Conservation (phyloP, 1,284 basidiomycete species). For the Trametes sp. region DNA sequence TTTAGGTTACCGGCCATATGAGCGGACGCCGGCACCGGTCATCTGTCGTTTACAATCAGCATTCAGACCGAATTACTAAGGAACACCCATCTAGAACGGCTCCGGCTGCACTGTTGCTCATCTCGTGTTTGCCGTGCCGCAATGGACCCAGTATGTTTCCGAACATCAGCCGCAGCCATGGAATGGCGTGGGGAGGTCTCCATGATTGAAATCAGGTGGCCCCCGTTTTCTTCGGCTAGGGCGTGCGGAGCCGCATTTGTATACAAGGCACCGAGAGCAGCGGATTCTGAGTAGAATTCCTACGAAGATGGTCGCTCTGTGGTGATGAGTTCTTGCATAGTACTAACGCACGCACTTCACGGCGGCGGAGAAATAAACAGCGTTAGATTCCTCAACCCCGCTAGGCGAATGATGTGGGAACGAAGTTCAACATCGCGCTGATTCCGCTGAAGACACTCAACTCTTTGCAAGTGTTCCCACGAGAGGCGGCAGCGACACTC, state of each 20-base stretch:
- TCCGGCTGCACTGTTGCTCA: background rate
- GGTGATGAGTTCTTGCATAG: background rate
- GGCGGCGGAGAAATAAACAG: background rate
- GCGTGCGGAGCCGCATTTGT: constrained; percentile 24
- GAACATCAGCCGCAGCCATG: constrained; percentile 35
- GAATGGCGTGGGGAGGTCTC: constrained; percentile 1
- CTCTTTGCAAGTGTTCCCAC: background rate
- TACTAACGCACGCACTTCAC: background rate
- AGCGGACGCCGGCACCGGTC: background rate
- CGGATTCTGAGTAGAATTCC: background rate
- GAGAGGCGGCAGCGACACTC: background rate
- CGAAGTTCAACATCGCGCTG: background rate
- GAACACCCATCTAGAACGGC: background rate
- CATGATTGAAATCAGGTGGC: constrained; percentile 19
- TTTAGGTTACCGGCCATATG: background rate
- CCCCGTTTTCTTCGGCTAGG: constrained; percentile 13
- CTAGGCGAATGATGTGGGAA: background rate
- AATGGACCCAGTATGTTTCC: constrained; percentile 33
- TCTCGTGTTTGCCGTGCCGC: constrained; percentile 25
- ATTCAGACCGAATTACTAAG: background rate
- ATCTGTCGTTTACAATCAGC: too few species aligned
- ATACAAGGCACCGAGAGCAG: constrained; percentile 16
- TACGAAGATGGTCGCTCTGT: background rate
- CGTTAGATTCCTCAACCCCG: background rate
- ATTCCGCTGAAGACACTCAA: background rate